Evolutionary conservation across 2,329 filamentous ascomycete genomes (phyloP), one percentile per base, ranked within the genome.

Genomic region (Cercospora sp.): DNA sequence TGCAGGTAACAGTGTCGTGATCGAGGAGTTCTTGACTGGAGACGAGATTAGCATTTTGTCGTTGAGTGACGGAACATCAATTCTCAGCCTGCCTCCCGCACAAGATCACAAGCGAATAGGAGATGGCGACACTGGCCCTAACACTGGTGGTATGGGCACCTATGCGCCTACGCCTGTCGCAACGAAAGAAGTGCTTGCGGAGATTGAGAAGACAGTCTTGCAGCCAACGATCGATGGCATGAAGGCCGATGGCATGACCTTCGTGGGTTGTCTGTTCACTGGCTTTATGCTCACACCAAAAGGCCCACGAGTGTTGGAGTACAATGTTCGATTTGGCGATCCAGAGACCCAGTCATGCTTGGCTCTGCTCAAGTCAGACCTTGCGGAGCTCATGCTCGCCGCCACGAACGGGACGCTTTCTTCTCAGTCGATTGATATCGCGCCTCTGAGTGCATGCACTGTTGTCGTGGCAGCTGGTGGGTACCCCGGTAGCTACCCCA

Each of bases 121-220:
- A 63, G 95, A 99, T 76, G 92, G 91, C 65, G 94, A 98, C 78
- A 86, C 88, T 61, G 95, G 95, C 1, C 92, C 93, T 43, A 98
- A 98, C 82, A 98, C 95, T 2, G 95, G 94, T 68, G 95, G 95
- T 49, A 98, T 98, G 95, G 95, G 95, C 62, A 97, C 93, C 78
- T 98, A 98, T 80, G 93, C 94, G 16, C 96, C 94, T 1, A 91
- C 84, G 10, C 78, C 75, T 1, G 73, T 79, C 28, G 83, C 83
- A 16, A 82, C 80, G 0, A 73, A 74, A 62, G 88, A 90, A 69
- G 84, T 97, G n/a, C 86, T 95, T 18, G 90, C 90, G 18, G 85
- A 89, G 69, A 89, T 99, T 69, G 90, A 97, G 77, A 85, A 85
- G 66, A 91, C 91, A 37, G 90, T 97, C 65, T 86, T 98, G n/a